Base-by-base conservation (phyloP, 108 stramenopile species). In the Nannochloropsis gaditana region DNA sequence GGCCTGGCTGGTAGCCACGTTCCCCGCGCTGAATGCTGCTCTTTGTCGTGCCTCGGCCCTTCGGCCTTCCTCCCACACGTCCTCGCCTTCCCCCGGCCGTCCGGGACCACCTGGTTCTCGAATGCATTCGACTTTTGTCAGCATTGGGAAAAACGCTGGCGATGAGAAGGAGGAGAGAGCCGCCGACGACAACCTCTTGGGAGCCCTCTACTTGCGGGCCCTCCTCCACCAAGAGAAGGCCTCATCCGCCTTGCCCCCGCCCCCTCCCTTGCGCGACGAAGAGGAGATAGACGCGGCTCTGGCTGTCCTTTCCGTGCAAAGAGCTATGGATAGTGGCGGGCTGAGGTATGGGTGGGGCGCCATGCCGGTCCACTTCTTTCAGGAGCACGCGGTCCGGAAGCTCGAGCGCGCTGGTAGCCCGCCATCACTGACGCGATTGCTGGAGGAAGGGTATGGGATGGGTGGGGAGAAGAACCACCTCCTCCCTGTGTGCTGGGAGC, bases 371-470 rank as follows among this genome's bases (percentile, higher is more conserved):
- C 4, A 73, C 3, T 73, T 4, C 6, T 73, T 73, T 8, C 59
- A 3, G n/a, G 5, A 73, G 59, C 59, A 73, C 3, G 15, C 31
- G 31, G 31, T 31, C 31, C 6, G 59, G 59, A 73, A 2, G 15
- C n/a, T n/a, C 59, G 6, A 73, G 19, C 15, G 59, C 59, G n/a
- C 19, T n/a, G n/a, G 59, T n/a, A 73, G 59, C 59, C 59, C n/a
- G 15, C 59, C 59, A n/a, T 73, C 5, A 15, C 59, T 73, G 59
- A 73, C n/a, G 8, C 4, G n/a, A n/a, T n/a, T 73, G n/a, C n/a
- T 73, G 59, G n/a, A 73, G 59, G 59, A 73, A 73, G 59, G 59
- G 15, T 15, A n/a, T 73, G 59, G 59, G 59, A n/a, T 73, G n/a
- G 59, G 59, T 2, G 59, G 59, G 59, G 59, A 73, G 3, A 73